Evolutionary conservation across 305 asterid species (phyloP).

Genomic region (Rubia peregrina): DNA sequence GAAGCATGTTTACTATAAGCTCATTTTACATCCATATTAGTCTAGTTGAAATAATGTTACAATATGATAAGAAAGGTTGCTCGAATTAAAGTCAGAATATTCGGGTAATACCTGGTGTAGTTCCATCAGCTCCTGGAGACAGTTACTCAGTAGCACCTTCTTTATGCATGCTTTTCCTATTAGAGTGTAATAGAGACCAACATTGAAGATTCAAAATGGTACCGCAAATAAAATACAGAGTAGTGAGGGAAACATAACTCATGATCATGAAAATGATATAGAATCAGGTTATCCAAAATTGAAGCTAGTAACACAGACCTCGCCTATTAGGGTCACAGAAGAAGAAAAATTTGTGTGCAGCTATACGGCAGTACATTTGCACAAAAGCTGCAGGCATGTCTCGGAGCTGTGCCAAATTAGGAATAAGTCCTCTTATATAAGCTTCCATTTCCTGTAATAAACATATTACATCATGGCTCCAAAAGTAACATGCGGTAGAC

Average conservation of each 20-base stretch:
- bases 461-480: constrained; percentile 12
- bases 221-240: not conserved
- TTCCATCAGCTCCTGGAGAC: constrained; percentile 99
- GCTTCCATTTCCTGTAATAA: constrained; percentile 82
- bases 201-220: not conserved
- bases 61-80: not conserved
- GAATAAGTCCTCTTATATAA: constrained; percentile 94
- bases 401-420: constrained; percentile 94
- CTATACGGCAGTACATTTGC: constrained; percentile 98
- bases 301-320: constrained; percentile 41
- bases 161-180: constrained; percentile 99
- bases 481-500: constrained; percentile 1
- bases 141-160: constrained; percentile 94
- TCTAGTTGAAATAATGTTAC: not conserved
- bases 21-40: not conserved
- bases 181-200: constrained; percentile 10
- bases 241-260: not conserved
- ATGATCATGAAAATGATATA: not conserved
- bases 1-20: not conserved
- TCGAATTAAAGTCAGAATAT: not conserved
- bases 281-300: not conserved
- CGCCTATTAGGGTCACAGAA: constrained; percentile 98
- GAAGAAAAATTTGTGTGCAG: constrained; percentile 98
- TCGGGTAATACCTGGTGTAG: constrained; percentile 75
- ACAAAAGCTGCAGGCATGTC: constrained; percentile 93